These are phyloP conservation scores for Prunus kanzakura DNA, from an alignment of 306 rosid genomes.

Conservation along the genomic window DNA sequence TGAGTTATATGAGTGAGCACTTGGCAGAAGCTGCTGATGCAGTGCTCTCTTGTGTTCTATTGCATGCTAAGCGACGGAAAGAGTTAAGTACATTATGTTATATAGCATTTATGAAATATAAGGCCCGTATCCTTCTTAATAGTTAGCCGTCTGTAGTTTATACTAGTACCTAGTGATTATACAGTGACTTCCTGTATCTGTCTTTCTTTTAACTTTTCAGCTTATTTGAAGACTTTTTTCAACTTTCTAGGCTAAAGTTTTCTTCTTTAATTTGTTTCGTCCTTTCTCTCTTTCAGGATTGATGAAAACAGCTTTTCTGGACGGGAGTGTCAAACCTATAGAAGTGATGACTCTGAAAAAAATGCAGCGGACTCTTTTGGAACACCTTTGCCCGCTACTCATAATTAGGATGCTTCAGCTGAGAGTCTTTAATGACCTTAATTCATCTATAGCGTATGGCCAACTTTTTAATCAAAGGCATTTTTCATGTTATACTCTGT, in stretches of 20 bases:
- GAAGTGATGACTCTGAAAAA: slow-evolving; percentile 46
- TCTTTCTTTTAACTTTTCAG: background rate
- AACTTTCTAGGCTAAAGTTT: slow-evolving; percentile 11
- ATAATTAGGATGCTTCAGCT: slow-evolving; percentile 84
- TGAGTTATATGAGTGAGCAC: slow-evolving; percentile 67
- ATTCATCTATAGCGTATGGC: slow-evolving; percentile 60
- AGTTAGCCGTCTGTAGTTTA: background rate
- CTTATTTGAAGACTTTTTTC: slow-evolving; percentile 7
- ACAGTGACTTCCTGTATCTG: background rate
- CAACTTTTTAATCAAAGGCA: slow-evolving; percentile 44
- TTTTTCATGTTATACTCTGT: background rate
- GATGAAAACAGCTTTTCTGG: slow-evolving; percentile 50
- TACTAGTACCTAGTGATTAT: background rate
- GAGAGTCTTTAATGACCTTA: slow-evolving; percentile 62
- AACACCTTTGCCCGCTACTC: slow-evolving; percentile 51
- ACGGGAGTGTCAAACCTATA: slow-evolving; percentile 44
- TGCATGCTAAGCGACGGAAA: slow-evolving; percentile 52
- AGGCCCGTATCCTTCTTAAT: slow-evolving; percentile 12
- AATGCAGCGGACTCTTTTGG: slow-evolving; percentile 65
- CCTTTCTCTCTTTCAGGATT: slow-evolving; percentile 41
- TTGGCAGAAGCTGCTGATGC: slow-evolving; percentile 64
- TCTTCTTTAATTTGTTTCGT: slow-evolving; percentile 19
- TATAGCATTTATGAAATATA: background rate
- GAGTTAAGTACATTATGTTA: slow-evolving; percentile 49
- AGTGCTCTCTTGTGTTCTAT: slow-evolving; percentile 58